Conservation (phyloP, 2,329 filamentous ascomycete genomes). For the Cadophora malorum region DNA sequence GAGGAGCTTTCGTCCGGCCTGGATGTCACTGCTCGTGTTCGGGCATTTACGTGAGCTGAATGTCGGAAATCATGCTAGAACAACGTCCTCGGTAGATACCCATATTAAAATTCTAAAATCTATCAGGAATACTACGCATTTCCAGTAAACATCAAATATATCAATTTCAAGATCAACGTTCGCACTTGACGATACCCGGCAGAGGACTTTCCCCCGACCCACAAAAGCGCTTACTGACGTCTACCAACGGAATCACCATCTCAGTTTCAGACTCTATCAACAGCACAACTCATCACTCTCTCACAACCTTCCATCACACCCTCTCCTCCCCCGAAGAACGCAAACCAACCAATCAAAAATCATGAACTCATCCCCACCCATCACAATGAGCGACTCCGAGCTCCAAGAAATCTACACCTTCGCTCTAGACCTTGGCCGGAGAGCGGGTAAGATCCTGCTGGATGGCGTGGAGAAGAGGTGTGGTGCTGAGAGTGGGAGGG, state of each 20-base stretch:
- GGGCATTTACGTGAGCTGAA: background rate
- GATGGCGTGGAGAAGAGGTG: conserved; percentile 63
- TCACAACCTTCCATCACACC: background rate
- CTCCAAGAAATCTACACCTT: conserved; percentile 73
- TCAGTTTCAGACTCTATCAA: conserved; percentile 1
- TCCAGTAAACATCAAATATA: background rate
- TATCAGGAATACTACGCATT: too few species aligned
- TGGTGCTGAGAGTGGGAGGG: conserved; percentile 33
- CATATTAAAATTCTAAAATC: background rate
- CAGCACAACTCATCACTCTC: background rate
- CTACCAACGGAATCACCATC: conserved; percentile 25
- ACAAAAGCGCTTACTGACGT: conserved; percentile 28
- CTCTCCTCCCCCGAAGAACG: background rate
- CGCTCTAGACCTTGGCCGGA: conserved; percentile 71
- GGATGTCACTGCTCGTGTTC: background rate
- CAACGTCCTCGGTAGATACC: background rate
- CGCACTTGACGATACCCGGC: background rate
- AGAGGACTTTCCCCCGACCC: conserved; percentile 18
- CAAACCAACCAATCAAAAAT: conserved; percentile 10
- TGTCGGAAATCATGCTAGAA: background rate
- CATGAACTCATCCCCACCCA: conserved; percentile 25
- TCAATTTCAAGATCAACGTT: background rate
- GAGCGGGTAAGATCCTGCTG: conserved; percentile 72
- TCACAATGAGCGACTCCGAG: conserved; percentile 48
- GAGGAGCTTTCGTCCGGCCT: background rate